Percentiles rank a stretch among this genome's conserved stretches.
Evolutionary conservation across 768 basidiomycete genomes (phyloP).

Genomic region (Termitomyces sp.): DNA sequence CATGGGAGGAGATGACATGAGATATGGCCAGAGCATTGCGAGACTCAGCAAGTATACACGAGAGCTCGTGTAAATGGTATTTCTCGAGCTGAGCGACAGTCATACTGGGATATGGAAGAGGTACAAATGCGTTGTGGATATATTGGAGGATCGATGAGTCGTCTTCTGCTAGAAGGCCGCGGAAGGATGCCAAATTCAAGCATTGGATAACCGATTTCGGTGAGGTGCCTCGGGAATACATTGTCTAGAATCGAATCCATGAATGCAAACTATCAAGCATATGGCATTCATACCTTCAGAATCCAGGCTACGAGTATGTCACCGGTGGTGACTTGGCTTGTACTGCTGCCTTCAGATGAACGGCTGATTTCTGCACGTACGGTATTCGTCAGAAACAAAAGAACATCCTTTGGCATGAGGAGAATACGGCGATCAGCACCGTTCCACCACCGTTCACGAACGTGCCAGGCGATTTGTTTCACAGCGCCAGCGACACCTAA

Average conservation of each 20-base stretch:
- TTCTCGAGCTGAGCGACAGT: constrained; percentile 28
- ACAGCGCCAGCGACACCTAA: constrained; percentile 25
- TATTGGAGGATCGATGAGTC: constrained; percentile 19
- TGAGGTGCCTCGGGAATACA: constrained; percentile 28
- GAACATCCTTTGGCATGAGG: constrained; percentile 26
- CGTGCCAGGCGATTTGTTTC: constrained; percentile 29
- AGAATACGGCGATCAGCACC: constrained; percentile 30
- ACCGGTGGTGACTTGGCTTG: constrained; percentile 23
- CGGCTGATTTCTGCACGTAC: constrained; percentile 21
- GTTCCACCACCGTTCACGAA: constrained; percentile 31
- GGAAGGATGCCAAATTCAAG: constrained; percentile 33
- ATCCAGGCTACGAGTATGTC: constrained; percentile 38
- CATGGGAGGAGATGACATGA: constrained; percentile 27
- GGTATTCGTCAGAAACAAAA: constrained; percentile 23
- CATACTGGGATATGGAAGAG: constrained; percentile 35
- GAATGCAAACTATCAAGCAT: not conserved
- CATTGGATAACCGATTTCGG: constrained; percentile 27
- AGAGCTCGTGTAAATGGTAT: constrained; percentile 24
- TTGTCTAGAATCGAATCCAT: constrained; percentile 19
- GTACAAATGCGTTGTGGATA: constrained; percentile 34
- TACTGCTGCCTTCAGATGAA: constrained; percentile 15
- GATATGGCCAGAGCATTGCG: constrained; percentile 21
- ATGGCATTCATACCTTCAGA: constrained; percentile 24
- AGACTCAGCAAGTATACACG: constrained; percentile 14
- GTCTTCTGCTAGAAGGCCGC: constrained; percentile 20